Evolutionary conservation across 768 basidiomycete genomes (phyloP), one percentile per base, ranked within the genome.

Genomic region (Naematelia encephala): DNA sequence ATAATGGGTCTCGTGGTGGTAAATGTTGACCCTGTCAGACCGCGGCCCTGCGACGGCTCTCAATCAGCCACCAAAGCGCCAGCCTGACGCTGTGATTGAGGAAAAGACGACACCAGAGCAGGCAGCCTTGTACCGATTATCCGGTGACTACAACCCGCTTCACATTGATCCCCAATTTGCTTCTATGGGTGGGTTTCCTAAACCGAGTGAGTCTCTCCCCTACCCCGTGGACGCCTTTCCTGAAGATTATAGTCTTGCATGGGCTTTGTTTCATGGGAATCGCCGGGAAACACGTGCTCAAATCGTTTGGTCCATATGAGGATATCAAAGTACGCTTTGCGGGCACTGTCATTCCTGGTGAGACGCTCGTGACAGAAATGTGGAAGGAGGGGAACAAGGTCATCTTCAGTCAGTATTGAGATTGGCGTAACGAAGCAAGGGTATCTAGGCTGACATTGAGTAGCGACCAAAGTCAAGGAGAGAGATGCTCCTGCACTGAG

Each of bases 321-420:
- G 91, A 97, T 74, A 94, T 99, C 81, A 99, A 98, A 83, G 91
- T 90, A 59, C 85, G 94, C 84, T 94, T 98, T 77, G 85, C 88
- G 0, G 91, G 91, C 2, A 85, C 90, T 1, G 91, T 98, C 22
- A 93, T 87, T 74, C 96, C 94, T 1, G 94, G 93, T 0, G 92
- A 98, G 78, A 98, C 94, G 1, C 82, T 98, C 53, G 81, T 91
- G 13, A 99, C 94, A 0, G 86, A 90, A 75, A 97, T 98, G 94
- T 99, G 96, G 96, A 96, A 92, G 76, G 91, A 96, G 68, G 89
- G 87, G 1, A 78, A 82, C 61, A 96, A 86, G 78, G 86, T 98
- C 55, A 85, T 97, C 51, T 99, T 99, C 77, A 80, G 91, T 96
- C 67, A 74, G 90, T 83, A 1, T 29, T 4, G 13, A 25, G 26